A percentile compares a stretch with the other conserved stretches of the same genome.
These are phyloP conservation scores for Nothomitra cinnamomea DNA, from an alignment of 2,329 filamentous ascomycete genomes.

Conservation along the genomic window DNA sequence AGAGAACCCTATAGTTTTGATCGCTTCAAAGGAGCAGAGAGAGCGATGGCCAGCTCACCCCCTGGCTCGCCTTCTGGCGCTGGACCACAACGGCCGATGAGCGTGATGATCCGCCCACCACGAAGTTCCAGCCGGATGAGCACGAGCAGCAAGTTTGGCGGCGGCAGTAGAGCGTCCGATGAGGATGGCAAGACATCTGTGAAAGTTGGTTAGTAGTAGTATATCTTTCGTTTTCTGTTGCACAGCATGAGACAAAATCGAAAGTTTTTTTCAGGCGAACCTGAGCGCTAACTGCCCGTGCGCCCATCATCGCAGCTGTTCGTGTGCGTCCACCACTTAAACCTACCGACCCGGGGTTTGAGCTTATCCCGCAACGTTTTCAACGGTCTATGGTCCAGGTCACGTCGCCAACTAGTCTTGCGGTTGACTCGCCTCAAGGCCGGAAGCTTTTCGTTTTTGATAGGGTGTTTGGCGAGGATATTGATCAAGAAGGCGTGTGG, in stretches of 20 bases:
- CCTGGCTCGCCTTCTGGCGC: slow-evolving; percentile 2
- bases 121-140: slow-evolving; percentile 13
- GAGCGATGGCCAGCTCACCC: slow-evolving; percentile 6
- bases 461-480: slow-evolving; percentile 72
- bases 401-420: slow-evolving; percentile 65
- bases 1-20: not conserved
- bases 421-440: slow-evolving; percentile 81
- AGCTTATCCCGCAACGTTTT: slow-evolving; percentile 90
- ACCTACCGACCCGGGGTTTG: slow-evolving; percentile 74
- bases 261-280: slow-evolving; percentile 2
- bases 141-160: slow-evolving; percentile 10
- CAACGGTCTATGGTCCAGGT: slow-evolving; percentile 85
- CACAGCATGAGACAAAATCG: not conserved
- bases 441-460: slow-evolving; percentile 95
- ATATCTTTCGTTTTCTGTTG: not conserved
- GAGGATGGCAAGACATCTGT: slow-evolving; percentile 10
- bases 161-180: slow-evolving; percentile 12
- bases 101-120: slow-evolving; percentile 10
- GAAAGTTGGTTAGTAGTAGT: slow-evolving; percentile 5
- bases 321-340: slow-evolving; percentile 79
- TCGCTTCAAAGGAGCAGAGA: not conserved
- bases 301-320: slow-evolving; percentile 44
- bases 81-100: slow-evolving; percentile 7
- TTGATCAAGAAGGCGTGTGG: slow-evolving; percentile 80
- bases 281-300: not conserved